Conservation (phyloP, 1,139 yeast genomes). For the Yarrowia galli region DNA sequence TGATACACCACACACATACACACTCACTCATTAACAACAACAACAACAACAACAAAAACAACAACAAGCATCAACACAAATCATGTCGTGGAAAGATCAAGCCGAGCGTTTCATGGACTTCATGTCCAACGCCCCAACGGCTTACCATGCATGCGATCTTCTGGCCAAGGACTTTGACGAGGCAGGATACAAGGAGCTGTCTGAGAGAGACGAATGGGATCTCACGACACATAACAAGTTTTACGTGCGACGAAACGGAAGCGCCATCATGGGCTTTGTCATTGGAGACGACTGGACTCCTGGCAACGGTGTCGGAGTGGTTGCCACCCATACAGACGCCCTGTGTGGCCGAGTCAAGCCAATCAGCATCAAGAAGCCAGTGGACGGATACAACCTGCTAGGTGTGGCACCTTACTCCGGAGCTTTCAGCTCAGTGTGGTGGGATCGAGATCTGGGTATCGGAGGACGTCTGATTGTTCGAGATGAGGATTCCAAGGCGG, state of each 20-base stretch:
- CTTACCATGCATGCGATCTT: constrained; percentile 82
- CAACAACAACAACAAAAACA: not conserved
- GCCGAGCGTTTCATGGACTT: constrained; percentile 71
- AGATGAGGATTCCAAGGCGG: constrained; percentile 57
- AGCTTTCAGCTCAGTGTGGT: constrained; percentile 79
- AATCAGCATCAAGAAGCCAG: constrained; percentile 70
- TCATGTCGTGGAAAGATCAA: constrained; percentile 41
- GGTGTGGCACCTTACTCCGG: constrained; percentile 97
- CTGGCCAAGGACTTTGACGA: constrained; percentile 53
- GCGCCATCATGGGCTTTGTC: constrained; percentile 80
- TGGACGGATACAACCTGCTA: constrained; percentile 78
- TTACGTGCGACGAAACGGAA: constrained; percentile 77
- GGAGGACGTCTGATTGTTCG: constrained; percentile 89
- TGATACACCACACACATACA: not conserved
- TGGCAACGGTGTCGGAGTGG: constrained; percentile 82
- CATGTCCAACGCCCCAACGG: constrained; percentile 87
- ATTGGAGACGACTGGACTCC: constrained; percentile 73
- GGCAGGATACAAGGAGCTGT: constrained; percentile 59
- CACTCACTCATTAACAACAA: not conserved
- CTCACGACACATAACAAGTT: constrained; percentile 68
- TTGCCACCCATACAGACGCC: constrained; percentile 94
- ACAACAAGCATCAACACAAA: not conserved
- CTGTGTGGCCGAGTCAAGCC: constrained; percentile 82
- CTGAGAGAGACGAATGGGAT: constrained; percentile 76
- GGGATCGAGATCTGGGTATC: constrained; percentile 89